A percentile compares a stretch with the other conserved stretches of the same genome.
These are phyloP conservation scores for Raphanus hybrid DNA, from an alignment of 441 rosid species.

Conservation along the genomic window DNA sequence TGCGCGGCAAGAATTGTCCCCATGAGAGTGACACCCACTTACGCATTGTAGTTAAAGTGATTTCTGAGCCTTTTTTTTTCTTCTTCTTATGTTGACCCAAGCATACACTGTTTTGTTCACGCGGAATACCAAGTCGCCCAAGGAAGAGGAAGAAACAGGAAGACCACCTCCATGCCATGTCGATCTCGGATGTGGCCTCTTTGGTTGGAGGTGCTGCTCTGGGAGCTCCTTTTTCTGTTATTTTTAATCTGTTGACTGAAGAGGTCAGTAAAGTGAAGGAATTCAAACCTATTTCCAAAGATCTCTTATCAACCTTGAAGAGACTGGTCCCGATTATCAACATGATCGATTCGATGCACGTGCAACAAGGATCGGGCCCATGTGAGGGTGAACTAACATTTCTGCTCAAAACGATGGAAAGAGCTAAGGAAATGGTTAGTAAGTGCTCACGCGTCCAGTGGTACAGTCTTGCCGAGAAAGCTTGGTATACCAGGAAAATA, in stretches of 20 bases:
- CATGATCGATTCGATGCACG: background rate
- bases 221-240: background rate
- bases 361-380: background rate
- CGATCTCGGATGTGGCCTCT: slow-evolving; percentile 4
- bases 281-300: background rate
- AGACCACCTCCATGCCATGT: background rate
- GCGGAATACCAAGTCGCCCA: too few species aligned
- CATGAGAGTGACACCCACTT: too few species aligned
- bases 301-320: background rate
- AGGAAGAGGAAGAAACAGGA: background rate
- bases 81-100: too few species aligned
- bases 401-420: background rate
- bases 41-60: too few species aligned
- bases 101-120: background rate
- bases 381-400: background rate
- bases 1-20: too few species aligned
- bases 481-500: background rate
- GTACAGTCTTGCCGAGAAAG: background rate
- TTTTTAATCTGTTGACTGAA: background rate
- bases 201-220: background rate
- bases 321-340: background rate
- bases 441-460: background rate
- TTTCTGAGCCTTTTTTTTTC: too few species aligned
- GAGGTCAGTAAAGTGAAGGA: background rate
- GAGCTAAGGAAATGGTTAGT: background rate